phyloP scores from a whole-genome alignment of 108 stramenopile genomes.

The Fragilaria crotonensis region DNA sequence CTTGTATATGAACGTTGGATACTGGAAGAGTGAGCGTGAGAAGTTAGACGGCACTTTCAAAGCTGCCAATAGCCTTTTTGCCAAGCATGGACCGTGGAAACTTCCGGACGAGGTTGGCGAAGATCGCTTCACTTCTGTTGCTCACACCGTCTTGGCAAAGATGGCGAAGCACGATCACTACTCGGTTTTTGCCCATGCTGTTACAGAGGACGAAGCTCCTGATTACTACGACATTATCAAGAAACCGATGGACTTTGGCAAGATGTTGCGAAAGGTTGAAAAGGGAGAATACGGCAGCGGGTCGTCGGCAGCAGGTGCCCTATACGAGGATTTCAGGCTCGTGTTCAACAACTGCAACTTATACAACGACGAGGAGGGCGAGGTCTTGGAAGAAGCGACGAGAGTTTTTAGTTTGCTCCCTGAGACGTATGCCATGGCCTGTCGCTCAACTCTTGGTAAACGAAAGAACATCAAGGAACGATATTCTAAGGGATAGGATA shows the following conservation, averaged over 20 bases:
- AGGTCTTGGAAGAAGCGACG: slow-evolving; percentile 62
- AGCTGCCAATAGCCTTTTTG: slow-evolving; percentile 42
- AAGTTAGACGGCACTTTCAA: slow-evolving; percentile 35
- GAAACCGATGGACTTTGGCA: slow-evolving; percentile 67
- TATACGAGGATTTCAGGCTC: slow-evolving; percentile 63
- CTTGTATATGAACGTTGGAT: slow-evolving; percentile 22
- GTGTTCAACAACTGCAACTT: slow-evolving; percentile 66
- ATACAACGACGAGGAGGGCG: slow-evolving; percentile 64
- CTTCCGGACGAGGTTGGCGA: slow-evolving; percentile 44
- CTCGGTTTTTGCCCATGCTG: slow-evolving; percentile 60
- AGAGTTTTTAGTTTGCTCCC: slow-evolving; percentile 51
- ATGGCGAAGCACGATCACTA: slow-evolving; percentile 37
- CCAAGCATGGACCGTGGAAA: slow-evolving; percentile 48
- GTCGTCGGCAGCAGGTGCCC: slow-evolving; percentile 37
- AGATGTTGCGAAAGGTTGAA: slow-evolving; percentile 60
- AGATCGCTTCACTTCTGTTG: too few species aligned
- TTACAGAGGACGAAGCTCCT: slow-evolving; percentile 61
- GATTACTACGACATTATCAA: slow-evolving; percentile 59
- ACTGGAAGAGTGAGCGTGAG: slow-evolving; percentile 35
- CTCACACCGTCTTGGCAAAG: too few species aligned
- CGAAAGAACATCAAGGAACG: slow-evolving; percentile 1
- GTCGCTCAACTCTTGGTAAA: slow-evolving; percentile 10
- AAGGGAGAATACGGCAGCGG: slow-evolving; percentile 65
- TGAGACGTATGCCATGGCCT: slow-evolving; percentile 40
- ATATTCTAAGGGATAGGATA: neutral